Conservation (phyloP, 345 rosid genomes). For the Murraya paniculata region DNA sequence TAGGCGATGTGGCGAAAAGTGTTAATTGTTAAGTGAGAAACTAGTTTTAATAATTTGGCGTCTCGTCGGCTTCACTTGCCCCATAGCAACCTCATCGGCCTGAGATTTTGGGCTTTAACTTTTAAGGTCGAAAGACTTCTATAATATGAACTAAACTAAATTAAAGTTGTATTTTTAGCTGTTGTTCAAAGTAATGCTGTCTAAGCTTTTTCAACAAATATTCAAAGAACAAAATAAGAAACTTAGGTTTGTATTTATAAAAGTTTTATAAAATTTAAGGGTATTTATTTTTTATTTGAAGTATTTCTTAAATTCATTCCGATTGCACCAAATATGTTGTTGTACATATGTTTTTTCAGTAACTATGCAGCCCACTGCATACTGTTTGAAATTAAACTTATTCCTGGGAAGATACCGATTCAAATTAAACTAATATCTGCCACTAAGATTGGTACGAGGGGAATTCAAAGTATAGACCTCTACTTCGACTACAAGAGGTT, state of each 20-base stretch:
- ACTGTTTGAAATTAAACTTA: background rate
- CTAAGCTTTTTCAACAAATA: background rate
- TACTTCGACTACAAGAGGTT: no score
- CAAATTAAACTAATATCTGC: no score
- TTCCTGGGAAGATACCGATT: no score
- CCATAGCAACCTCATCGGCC: no score
- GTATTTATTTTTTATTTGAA: no score
- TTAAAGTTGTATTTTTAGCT: no score
- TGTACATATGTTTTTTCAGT: background rate
- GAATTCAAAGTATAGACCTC: no score
- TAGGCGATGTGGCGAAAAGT: background rate
- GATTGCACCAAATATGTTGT: background rate
- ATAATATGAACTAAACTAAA: background rate
- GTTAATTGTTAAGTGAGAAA: background rate
- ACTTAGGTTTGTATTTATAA: background rate
- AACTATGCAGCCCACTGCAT: background rate
- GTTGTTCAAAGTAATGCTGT: background rate
- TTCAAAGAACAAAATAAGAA: background rate
- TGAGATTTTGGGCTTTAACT: background rate
- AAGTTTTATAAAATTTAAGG: background rate
- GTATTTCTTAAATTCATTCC: background rate
- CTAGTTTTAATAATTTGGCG: no score
- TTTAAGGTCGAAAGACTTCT: background rate
- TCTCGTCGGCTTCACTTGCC: no score
- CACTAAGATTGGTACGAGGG: no score